Evolutionary conservation across 495 filamentous ascomycete species (phyloP).

Genomic region (Podospora australis): DNA sequence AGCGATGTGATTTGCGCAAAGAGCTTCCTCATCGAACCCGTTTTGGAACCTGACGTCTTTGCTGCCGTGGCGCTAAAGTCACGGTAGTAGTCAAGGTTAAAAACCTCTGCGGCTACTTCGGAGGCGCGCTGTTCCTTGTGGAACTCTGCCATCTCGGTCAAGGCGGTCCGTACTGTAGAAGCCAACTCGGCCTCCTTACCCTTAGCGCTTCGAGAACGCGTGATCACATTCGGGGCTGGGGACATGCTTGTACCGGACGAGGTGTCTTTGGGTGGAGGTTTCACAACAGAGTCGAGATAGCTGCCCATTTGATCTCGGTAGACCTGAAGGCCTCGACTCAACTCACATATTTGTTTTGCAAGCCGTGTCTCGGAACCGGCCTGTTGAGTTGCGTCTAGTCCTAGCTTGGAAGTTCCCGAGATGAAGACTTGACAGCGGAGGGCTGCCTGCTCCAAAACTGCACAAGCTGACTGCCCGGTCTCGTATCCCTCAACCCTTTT

Average conservation of each 20-base stretch:
- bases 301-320: not conserved
- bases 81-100: slow-evolving; percentile 23
- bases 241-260: not conserved
- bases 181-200: not conserved
- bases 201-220: not conserved
- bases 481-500: not conserved
- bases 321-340: no score
- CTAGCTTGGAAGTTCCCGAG: not conserved
- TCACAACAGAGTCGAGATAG: no score
- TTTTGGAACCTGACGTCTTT: not conserved
- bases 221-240: not conserved
- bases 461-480: slow-evolving; percentile 2
- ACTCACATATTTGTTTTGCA: not conserved
- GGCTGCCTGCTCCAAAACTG: slow-evolving; percentile 5
- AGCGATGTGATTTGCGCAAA: slow-evolving; percentile 47
- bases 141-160: slow-evolving; percentile 17
- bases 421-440: slow-evolving; percentile 11
- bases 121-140: slow-evolving; percentile 32
- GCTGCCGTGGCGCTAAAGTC: slow-evolving; percentile 8
- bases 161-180: no score
- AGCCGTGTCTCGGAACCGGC: no score
- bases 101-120: slow-evolving; percentile 32
- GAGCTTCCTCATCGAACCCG: slow-evolving; percentile 44
- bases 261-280: not conserved
- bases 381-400: no score